Conservation (phyloP, 1,284 basidiomycete genomes). For the Ganoderma leucocontextum region DNA sequence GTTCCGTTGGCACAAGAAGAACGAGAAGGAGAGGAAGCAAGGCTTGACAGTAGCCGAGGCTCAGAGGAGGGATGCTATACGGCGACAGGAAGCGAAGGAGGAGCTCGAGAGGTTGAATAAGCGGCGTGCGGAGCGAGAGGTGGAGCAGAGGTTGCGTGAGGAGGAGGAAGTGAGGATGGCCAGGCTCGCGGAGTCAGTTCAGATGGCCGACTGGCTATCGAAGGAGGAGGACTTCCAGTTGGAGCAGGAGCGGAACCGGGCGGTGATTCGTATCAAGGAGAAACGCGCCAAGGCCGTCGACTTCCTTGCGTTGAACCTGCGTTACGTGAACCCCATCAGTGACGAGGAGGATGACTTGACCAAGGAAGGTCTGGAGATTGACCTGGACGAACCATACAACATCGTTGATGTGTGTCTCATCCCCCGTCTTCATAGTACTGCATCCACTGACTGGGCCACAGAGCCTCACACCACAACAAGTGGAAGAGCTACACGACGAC, state of each 20-base stretch:
- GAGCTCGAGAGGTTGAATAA: constrained; percentile 93
- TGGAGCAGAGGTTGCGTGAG: constrained; percentile 86
- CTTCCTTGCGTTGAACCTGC: constrained; percentile 92
- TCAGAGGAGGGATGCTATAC: constrained; percentile 80
- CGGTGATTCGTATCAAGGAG: constrained; percentile 94
- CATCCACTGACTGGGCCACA: constrained; percentile 46
- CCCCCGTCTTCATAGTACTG: neutral
- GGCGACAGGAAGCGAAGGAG: constrained; percentile 92
- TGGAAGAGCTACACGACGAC: constrained; percentile 93
- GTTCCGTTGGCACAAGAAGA: constrained; percentile 99
- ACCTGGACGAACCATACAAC: constrained; percentile 97
- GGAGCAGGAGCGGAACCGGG: constrained; percentile 91
- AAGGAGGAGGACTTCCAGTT: constrained; percentile 98
- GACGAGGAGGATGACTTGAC: constrained; percentile 75
- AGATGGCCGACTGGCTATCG: constrained; percentile 98
- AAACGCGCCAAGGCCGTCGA: constrained; percentile 96
- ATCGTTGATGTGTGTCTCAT: constrained; percentile 84
- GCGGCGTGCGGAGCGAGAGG: constrained; percentile 91
- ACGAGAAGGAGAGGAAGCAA: constrained; percentile 92
- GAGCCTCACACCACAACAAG: constrained; percentile 89
- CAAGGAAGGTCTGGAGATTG: constrained; percentile 91
- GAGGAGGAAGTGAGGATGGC: constrained; percentile 93
- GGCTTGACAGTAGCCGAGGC: constrained; percentile 87
- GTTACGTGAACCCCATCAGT: constrained; percentile 78
- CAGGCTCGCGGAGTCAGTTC: constrained; percentile 89